Evolutionary conservation across 768 basidiomycete genomes (phyloP).

Genomic region (Serendipita indica): DNA sequence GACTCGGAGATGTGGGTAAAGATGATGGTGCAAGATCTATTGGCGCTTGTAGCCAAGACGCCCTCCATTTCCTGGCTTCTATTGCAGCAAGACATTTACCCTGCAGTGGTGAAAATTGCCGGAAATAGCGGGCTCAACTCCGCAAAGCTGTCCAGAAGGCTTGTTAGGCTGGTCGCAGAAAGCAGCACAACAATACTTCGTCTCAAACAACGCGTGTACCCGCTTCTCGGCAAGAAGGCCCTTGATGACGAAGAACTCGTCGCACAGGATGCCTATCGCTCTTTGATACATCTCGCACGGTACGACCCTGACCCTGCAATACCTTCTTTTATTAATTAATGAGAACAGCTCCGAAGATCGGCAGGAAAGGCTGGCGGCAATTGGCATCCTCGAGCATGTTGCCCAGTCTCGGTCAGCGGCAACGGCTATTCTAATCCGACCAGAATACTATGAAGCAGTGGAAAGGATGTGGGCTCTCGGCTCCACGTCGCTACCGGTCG

Average conservation of each 20-base stretch:
- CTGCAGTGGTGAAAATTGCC: not conserved
- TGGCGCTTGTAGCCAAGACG: not conserved
- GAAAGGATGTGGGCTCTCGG: not conserved
- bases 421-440: not conserved
- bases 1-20: not conserved
- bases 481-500: not conserved
- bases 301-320: not conserved
- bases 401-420: not conserved
- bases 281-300: not conserved
- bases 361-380: not conserved
- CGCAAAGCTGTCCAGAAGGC: not conserved
- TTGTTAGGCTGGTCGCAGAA: not conserved
- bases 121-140: not conserved
- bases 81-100: not conserved
- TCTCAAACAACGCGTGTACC: not conserved
- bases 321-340: not conserved
- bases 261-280: not conserved
- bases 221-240: not conserved
- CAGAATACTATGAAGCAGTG: not conserved
- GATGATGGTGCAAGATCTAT: conserved; percentile 5
- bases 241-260: not conserved
- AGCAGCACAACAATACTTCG: not conserved
- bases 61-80: not conserved
- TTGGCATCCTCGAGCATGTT: not conserved
- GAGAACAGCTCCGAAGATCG: not conserved